Base-by-base conservation (phyloP, 257 asterid species). In the Solanum megistacrolobum region DNA sequence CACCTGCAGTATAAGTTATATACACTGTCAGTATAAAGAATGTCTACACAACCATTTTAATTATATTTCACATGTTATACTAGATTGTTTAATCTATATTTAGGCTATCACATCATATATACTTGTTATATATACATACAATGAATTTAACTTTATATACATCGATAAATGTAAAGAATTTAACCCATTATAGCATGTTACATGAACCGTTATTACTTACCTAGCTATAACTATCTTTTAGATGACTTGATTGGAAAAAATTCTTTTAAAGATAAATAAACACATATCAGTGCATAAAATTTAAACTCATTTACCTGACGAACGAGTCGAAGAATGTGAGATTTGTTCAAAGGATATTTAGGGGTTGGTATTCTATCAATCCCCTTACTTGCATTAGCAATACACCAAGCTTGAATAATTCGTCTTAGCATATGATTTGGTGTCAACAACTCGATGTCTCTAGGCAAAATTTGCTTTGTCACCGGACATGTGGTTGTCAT, bases 391-490 rank as follows among this genome's bases (percentile, higher is more conserved):
- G 90, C 91, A 32, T 91, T 87, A 71, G 69, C 82, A 18, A 92
- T 27, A 90, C 91, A 92, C 96, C 98, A 95, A 1, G 94, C 88
- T 31, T 91, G 93, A 89, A 94, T 93, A 84, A 93, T 83, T 8
- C 95, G 91, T 31, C 92, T 89, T 71, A 95, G 90, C 5, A 92
- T 94, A 94, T 93, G 93, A 87, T 94, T 94, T 5, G 98, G 98
- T 1, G 94, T 94, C 32, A 96, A 81, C 34, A 95, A 74, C 68
- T 88, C 91, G 9, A 92, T 29, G 62, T 83, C 91, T 16, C 13
- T 39, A 0, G 91, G 88, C 60, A 95, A 78, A 6, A 88, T 66
- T 41, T 92, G 96, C 27, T 92, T 94, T 16, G 95, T 95, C 66
- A 93, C 96, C 27, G 96, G 98, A 88, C 98, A 95, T 8, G 79